These are phyloP conservation scores for Inonotus obliquus DNA, from an alignment of 1,284 basidiomycete genomes.

Conservation along the genomic window DNA sequence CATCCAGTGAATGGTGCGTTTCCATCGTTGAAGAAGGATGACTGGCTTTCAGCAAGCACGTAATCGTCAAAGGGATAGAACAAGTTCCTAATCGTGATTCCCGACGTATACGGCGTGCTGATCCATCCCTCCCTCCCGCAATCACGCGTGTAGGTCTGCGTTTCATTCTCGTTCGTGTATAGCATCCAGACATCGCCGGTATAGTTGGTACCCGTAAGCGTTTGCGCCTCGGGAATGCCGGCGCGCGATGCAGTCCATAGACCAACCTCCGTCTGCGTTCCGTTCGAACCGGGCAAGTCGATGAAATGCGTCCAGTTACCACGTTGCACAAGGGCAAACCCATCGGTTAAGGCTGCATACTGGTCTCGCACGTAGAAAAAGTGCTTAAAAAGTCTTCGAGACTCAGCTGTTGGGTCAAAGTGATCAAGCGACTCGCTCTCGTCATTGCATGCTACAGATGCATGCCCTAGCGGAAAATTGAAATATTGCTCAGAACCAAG, in stretches of 20 bases:
- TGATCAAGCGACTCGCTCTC: constrained; percentile 89
- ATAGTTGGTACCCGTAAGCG: constrained; percentile 45
- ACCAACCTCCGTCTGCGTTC: constrained; percentile 77
- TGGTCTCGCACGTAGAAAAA: constrained; percentile 64
- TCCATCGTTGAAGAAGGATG: constrained; percentile 53
- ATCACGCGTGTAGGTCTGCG: constrained; percentile 56
- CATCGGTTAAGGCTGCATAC: constrained; percentile 79
- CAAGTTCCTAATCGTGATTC: constrained; percentile 64
- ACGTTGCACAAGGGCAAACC: constrained; percentile 71
- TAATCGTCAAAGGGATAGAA: constrained; percentile 82
- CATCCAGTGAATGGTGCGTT: constrained; percentile 70
- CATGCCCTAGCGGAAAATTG: constrained; percentile 79
- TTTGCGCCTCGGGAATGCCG: constrained; percentile 52
- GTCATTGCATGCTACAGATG: constrained; percentile 77
- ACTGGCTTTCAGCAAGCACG: constrained; percentile 56
- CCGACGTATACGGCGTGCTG: constrained; percentile 65
- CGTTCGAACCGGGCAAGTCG: constrained; percentile 77
- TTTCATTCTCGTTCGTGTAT: constrained; percentile 79
- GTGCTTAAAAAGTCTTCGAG: constrained; percentile 68
- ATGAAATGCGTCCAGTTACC: constrained; percentile 82
- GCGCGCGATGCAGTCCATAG: constrained; percentile 77
- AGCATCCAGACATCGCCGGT: constrained; percentile 75
- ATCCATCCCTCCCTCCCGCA: constrained; percentile 65
- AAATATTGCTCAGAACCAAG: constrained; percentile 88
- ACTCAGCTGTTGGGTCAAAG: constrained; percentile 82